Conservation (phyloP, 768 basidiomycete genomes). For the Candolleomyces efflorescens region DNA sequence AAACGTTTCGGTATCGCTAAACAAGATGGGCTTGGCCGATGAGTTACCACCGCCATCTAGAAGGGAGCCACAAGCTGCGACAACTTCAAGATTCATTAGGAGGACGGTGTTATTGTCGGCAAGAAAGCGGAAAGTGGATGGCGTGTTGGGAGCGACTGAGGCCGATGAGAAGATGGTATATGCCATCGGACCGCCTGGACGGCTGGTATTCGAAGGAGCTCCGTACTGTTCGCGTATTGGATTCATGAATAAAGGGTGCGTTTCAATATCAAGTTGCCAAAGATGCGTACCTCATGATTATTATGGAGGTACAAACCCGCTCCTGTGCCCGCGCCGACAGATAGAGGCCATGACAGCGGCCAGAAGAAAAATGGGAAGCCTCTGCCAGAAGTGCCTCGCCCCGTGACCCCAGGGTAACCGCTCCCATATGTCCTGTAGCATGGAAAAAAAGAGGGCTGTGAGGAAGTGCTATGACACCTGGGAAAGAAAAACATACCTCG, state of each 20-base stretch:
- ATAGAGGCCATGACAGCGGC: constrained; percentile 48
- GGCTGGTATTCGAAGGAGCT: constrained; percentile 32
- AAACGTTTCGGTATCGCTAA: constrained; percentile 5
- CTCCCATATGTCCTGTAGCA: constrained; percentile 48
- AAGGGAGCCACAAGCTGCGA: constrained; percentile 38
- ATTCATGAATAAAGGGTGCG: no score
- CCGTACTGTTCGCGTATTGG: constrained; percentile 34
- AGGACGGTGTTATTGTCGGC: constrained; percentile 41
- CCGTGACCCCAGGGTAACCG: constrained; percentile 48
- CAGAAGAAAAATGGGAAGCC: constrained; percentile 62
- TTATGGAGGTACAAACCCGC: constrained; percentile 21
- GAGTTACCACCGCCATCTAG: constrained; percentile 27
- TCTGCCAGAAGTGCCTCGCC: constrained; percentile 40
- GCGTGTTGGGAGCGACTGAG: constrained; percentile 20
- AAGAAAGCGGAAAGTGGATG: constrained; percentile 38
- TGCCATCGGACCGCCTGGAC: constrained; percentile 41
- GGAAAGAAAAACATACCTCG: constrained; percentile 25
- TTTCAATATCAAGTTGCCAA: not conserved
- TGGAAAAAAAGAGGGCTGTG: constrained; percentile 1
- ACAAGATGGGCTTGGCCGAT: constrained; percentile 22
- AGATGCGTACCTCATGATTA: constrained; percentile 31
- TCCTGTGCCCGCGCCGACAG: constrained; percentile 18
- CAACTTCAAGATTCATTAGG: constrained; percentile 35
- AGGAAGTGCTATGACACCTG: not conserved
- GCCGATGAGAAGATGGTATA: constrained; percentile 39